Conservation (phyloP, 352 stramenopile species). For the Phytophthora macrochlamydospora region DNA sequence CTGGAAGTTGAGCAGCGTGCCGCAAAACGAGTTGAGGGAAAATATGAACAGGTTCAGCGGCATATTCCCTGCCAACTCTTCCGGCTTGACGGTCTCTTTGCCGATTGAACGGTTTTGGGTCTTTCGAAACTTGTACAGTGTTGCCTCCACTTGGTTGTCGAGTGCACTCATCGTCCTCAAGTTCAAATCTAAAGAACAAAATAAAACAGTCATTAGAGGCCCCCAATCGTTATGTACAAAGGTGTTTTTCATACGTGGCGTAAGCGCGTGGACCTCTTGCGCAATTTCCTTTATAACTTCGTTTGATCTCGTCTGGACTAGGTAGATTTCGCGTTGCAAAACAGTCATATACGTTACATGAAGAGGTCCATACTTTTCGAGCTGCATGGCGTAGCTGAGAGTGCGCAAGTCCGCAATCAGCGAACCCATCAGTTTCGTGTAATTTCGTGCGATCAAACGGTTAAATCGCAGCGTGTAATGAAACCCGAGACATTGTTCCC, state of each 20-base stretch:
- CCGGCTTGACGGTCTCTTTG: conserved; percentile 46
- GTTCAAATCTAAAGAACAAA: conserved; percentile 40
- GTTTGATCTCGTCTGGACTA: conserved; percentile 68
- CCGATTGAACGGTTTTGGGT: conserved; percentile 60
- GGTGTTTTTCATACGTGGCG: conserved; percentile 34
- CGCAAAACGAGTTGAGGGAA: conserved; percentile 78
- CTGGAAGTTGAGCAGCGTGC: conserved; percentile 69
- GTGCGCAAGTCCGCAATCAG: conserved; percentile 64
- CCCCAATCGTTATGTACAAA: neutral
- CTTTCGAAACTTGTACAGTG: conserved; percentile 58
- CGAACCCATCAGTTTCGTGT: conserved; percentile 59
- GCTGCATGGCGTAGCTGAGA: conserved; percentile 68
- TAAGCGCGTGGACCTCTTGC: conserved; percentile 48
- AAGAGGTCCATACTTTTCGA: conserved; percentile 66
- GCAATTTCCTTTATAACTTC: conserved; percentile 71
- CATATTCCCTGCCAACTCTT: conserved; percentile 72
- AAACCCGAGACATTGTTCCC: conserved; percentile 73
- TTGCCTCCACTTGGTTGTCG: conserved; percentile 66
- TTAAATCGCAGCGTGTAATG: conserved; percentile 64
- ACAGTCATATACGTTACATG: conserved; percentile 68
- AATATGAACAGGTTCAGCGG: conserved; percentile 80
- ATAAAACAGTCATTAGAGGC: neutral
- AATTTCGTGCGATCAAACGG: conserved; percentile 65
- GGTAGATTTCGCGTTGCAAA: conserved; percentile 73
- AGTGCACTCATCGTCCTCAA: conserved; percentile 46